Evolutionary conservation across 1,284 basidiomycete species (phyloP), one percentile per base, ranked within the genome.

Genomic region (Leccinum pachyderme): DNA sequence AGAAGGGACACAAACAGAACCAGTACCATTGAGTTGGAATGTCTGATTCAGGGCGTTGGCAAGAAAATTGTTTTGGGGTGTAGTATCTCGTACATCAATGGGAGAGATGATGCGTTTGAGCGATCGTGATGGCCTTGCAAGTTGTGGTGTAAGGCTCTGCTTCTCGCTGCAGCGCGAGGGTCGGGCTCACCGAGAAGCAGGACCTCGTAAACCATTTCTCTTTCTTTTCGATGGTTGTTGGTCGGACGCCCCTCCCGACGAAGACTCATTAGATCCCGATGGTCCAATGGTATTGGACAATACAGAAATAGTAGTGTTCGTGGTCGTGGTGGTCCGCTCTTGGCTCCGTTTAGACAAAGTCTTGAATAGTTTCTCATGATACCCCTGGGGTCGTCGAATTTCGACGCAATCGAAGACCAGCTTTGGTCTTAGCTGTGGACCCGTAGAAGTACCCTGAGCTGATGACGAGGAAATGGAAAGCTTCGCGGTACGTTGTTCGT

Each of bases 171-270:
- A 70, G 68, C 64, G 68, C 69, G 65, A 55, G 59, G 55, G 62
- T 55, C 54, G 52, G 54, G 66, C 65, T 66, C 66, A 66, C 65
- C 65, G 66, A 62, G 65, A 70, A 66, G 64, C 65, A 66, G 66
- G 45, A 59, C 68, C 63, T 55, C 46, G 60, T 11, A 54, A 41
- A 32, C 45, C 44, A 52, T 65, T 70, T 48, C 52, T 66, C 51
- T 63, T 66, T 54, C 55, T 69, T 49, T 55, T 61, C 1, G 53
- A 22, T 22, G 22, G n/a, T 8, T 53, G 41, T 32, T 25, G 52
- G 44, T 6, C 43, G 7, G 50, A 13, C 33, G 22, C 45, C 22
- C 48, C 57, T 51, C 53, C 4, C 11, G 18, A 31, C 22, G 41
- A 35, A 3, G 18, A 35, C n/a, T 29, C 13, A 37, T 57, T 47